A percentile compares a stretch with the other conserved stretches of the same genome.
Evolutionary conservation across 2,329 filamentous ascomycete genomes (phyloP).

Genomic region (Diaporthe vexans): DNA sequence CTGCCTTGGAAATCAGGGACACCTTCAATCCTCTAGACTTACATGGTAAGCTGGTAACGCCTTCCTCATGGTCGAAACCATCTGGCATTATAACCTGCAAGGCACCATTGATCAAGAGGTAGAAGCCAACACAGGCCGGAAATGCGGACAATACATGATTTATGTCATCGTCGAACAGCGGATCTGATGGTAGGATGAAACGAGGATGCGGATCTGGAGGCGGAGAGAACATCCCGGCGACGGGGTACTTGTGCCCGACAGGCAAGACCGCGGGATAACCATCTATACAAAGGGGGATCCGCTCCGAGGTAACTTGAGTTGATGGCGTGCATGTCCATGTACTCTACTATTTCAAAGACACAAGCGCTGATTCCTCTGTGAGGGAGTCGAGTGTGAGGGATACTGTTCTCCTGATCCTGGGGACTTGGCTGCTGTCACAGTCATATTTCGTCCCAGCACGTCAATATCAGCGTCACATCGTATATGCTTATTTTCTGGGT

Average conservation of each 20-base stretch:
- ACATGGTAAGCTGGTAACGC: background rate
- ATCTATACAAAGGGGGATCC: background rate
- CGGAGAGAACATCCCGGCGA: background rate
- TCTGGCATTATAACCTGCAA: background rate
- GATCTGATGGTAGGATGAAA: background rate
- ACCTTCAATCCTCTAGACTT: background rate
- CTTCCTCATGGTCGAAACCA: background rate
- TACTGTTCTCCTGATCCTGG: background rate
- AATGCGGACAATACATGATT: background rate
- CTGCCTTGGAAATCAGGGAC: background rate
- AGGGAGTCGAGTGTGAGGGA: background rate
- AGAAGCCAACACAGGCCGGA: background rate
- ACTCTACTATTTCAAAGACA: slow-evolving; percentile 5
- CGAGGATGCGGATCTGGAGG: background rate
- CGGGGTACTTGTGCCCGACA: background rate
- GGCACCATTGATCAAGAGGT: background rate
- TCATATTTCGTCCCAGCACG: background rate
- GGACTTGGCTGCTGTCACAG: slow-evolving; percentile 8
- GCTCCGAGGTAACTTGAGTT: accelerated
- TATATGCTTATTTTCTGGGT: background rate
- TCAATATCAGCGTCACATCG: background rate
- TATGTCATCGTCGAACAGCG: background rate
- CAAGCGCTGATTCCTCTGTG: background rate
- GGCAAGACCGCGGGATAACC: background rate
- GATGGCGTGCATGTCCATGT: slow-evolving; percentile 1